phyloP scores from a whole-genome alignment of 2,329 filamentous ascomycete genomes.

The Penicillium sp. region DNA sequence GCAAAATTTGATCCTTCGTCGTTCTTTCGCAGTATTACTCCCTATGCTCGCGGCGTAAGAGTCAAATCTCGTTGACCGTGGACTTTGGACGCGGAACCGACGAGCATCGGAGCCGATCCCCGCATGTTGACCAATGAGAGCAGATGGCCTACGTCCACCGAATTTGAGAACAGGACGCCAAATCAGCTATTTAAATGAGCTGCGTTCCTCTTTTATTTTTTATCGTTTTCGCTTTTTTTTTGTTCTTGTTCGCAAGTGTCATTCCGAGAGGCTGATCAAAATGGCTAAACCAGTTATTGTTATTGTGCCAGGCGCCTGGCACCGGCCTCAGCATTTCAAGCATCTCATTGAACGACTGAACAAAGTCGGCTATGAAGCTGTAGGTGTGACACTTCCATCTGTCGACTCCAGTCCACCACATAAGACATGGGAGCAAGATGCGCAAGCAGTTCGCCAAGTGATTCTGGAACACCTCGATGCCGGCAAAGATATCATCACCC shows the following conservation, averaged over 20 bases:
- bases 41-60: not conserved
- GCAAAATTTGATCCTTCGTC: not conserved
- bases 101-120: conserved; percentile 8
- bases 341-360: conserved; percentile 19
- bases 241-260: not conserved
- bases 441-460: conserved; percentile 21
- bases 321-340: conserved; percentile 26
- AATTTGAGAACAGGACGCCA: not conserved
- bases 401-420: conserved; percentile 26
- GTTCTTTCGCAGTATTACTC: not conserved
- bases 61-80: not conserved
- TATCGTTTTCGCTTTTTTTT: not conserved
- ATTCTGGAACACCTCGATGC: conserved; percentile 21
- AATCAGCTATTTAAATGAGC: not conserved
- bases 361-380: conserved; percentile 20
- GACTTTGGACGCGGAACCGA: not conserved
- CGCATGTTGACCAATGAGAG: not conserved
- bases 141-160: not conserved
- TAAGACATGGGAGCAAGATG: conserved; percentile 27
- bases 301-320: conserved; percentile 33
- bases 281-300: conserved; percentile 26
- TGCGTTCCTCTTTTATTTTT: not conserved
- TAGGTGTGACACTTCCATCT: conserved; percentile 22
- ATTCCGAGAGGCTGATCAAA: not conserved
- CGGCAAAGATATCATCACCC: conserved; percentile 29